These are phyloP conservation scores for Boletellus emodensis DNA, from an alignment of 768 basidiomycete genomes.

Conservation along the genomic window DNA sequence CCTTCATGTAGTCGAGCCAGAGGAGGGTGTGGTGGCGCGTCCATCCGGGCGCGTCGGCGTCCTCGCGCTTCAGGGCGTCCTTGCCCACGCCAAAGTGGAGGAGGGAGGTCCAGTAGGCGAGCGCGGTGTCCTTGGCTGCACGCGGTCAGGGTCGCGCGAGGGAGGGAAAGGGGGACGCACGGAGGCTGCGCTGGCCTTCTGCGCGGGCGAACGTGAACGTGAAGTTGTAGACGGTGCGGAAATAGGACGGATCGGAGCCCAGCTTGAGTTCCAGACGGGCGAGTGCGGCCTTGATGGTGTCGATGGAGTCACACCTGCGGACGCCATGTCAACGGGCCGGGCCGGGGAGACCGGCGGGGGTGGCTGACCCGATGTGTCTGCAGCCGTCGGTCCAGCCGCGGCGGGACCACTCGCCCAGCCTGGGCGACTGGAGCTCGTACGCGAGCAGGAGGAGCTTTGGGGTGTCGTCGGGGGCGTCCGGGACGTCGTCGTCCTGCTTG, in stretches of 20 bases:
- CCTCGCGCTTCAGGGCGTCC: slow-evolving; percentile 56
- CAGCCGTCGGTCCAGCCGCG: slow-evolving; percentile 80
- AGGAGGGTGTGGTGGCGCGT: slow-evolving; percentile 54
- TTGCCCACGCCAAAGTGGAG: slow-evolving; percentile 67
- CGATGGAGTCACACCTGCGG: slow-evolving; percentile 60
- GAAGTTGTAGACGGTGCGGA: slow-evolving; percentile 71
- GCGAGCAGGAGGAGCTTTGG: slow-evolving; percentile 74
- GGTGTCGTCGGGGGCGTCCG: slow-evolving; percentile 71
- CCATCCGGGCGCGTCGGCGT: slow-evolving; percentile 52
- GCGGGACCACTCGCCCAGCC: slow-evolving; percentile 66
- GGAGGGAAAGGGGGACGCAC: slow-evolving; percentile 37
- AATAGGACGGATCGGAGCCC: slow-evolving; percentile 62
- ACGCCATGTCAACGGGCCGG: slow-evolving; percentile 4
- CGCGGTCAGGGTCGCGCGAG: neutral
- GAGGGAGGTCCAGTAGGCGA: slow-evolving; percentile 75
- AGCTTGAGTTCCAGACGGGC: slow-evolving; percentile 54
- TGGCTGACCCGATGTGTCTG: slow-evolving; percentile 65
- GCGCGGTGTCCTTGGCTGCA: slow-evolving; percentile 64
- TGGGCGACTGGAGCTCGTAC: slow-evolving; percentile 72
- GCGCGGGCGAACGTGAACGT: slow-evolving; percentile 77
- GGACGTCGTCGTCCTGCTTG: slow-evolving; percentile 42
- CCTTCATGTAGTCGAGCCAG: slow-evolving; percentile 76
- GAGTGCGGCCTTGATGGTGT: slow-evolving; percentile 57
- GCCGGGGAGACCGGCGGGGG: slow-evolving; percentile 1
- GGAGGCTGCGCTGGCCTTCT: slow-evolving; percentile 77